phyloP scores from a whole-genome alignment of 139 green algal species.

The Closterium sp. region DNA sequence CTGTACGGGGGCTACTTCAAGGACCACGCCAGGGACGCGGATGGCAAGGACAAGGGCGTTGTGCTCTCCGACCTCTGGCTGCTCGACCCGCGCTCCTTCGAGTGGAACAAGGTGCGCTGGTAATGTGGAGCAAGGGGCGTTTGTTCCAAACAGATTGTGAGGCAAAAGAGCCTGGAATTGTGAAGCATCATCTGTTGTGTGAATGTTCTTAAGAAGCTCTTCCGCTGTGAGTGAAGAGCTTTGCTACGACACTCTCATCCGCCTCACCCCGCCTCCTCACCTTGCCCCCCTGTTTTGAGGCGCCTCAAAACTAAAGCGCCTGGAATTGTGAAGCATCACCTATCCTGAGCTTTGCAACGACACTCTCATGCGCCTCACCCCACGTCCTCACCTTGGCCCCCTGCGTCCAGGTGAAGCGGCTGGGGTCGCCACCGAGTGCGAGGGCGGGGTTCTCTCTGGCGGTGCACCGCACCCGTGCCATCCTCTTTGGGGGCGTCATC shows the following conservation, averaged over 20 bases:
- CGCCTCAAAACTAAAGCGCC: no score
- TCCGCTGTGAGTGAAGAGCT: no score
- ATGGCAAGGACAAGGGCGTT: slow-evolving; percentile 74
- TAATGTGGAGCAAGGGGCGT: background rate
- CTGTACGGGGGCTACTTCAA: slow-evolving; percentile 91
- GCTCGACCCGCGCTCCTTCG: slow-evolving; percentile 60
- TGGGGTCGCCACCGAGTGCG: slow-evolving; percentile 76
- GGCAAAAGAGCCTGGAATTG: no score
- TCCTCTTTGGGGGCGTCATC: slow-evolving; percentile 90
- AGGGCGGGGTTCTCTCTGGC: slow-evolving; percentile 78
- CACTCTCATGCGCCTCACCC: background rate
- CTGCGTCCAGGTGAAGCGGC: slow-evolving; percentile 64
- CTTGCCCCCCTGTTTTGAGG: background rate
- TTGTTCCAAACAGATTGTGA: no score
- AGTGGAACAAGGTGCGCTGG: slow-evolving; percentile 79
- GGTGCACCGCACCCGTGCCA: slow-evolving; percentile 67
- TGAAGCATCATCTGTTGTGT: background rate
- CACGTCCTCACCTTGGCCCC: background rate
- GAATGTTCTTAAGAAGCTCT: no score
- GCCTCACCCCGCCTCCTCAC: background rate
- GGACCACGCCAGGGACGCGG: slow-evolving; percentile 60
- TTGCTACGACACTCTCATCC: background rate
- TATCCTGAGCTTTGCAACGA: slow-evolving; percentile 1
- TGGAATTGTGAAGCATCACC: no score
- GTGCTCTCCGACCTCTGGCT: slow-evolving; percentile 86